phyloP scores from a whole-genome alignment of 805 yeast genomes.

The Metschnikowia gelsemii region DNA sequence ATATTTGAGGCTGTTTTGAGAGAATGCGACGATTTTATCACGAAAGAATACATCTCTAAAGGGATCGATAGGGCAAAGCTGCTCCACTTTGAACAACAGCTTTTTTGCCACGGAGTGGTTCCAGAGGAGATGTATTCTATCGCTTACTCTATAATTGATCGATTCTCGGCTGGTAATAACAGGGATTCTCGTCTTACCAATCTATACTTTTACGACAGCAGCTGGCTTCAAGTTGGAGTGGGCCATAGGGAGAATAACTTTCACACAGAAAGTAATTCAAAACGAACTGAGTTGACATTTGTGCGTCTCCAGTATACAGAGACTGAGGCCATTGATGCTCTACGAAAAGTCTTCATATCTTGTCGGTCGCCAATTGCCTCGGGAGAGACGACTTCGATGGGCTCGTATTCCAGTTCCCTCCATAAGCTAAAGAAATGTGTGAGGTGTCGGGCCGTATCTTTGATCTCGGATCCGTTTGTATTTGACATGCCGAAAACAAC shows the following conservation, averaged over 20 bases:
- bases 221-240: slow-evolving; percentile 57
- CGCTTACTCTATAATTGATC: slow-evolving; percentile 45
- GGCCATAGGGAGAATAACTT: slow-evolving; percentile 8
- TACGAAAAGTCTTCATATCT: slow-evolving; percentile 36
- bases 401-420: slow-evolving; percentile 15
- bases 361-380: slow-evolving; percentile 14
- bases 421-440: slow-evolving; percentile 37
- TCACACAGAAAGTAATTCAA: neutral
- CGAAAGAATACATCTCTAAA: slow-evolving; percentile 28
- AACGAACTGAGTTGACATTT: slow-evolving; percentile 7
- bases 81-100: slow-evolving; percentile 56
- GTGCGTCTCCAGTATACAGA: slow-evolving; percentile 22
- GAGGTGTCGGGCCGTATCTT: slow-evolving; percentile 43
- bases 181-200: slow-evolving; percentile 51
- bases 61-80: slow-evolving; percentile 12
- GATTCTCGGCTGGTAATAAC: slow-evolving; percentile 43
- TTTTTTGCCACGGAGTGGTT: slow-evolving; percentile 60
- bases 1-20: slow-evolving; percentile 59
- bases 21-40: slow-evolving; percentile 50
- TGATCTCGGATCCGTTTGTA: slow-evolving; percentile 38
- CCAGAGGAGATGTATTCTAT: slow-evolving; percentile 45
- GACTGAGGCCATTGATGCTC: slow-evolving; percentile 35
- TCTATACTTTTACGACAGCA: slow-evolving; percentile 61
- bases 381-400: slow-evolving; percentile 16
- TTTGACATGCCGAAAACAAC: slow-evolving; percentile 33